Evolutionary conservation across 345 rosid genomes (phyloP).

Genomic region (Eucalyptus albens): DNA sequence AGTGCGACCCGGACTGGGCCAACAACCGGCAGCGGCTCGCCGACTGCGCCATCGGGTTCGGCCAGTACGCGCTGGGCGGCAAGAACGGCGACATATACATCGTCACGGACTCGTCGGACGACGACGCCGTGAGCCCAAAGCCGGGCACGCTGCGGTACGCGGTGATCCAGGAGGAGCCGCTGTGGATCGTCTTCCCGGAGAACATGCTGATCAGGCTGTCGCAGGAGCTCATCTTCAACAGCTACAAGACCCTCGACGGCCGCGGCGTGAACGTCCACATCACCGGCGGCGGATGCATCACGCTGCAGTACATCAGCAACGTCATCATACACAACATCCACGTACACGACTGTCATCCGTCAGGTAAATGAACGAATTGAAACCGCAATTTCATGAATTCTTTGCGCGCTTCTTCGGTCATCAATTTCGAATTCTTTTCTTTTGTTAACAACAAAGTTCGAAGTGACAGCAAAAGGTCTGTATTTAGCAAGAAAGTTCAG

Average conservation of each 20-base stretch:
- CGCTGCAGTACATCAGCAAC: constrained; percentile 80
- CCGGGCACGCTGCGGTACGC: constrained; percentile 94
- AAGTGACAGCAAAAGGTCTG: not conserved
- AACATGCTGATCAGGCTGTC: constrained; percentile 75
- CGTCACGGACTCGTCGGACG: constrained; percentile 83
- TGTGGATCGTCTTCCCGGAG: constrained; percentile 92
- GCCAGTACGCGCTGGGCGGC: constrained; percentile 89
- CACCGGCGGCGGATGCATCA: constrained; percentile 90
- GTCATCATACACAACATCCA: constrained; percentile 88
- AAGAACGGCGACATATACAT: constrained; percentile 77
- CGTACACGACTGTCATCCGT: constrained; percentile 70
- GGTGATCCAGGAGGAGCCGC: constrained; percentile 76
- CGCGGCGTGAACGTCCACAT: constrained; percentile 95
- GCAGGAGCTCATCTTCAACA: constrained; percentile 86
- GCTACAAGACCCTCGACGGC: constrained; percentile 91
- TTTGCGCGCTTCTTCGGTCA: not conserved
- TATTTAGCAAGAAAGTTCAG: not conserved
- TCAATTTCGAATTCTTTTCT: not conserved
- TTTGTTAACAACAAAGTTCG: not conserved
- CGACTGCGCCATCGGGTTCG: constrained; percentile 91
- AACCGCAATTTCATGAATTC: not conserved
- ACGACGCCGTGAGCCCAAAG: constrained; percentile 67
- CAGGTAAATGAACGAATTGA: constrained; percentile 25
- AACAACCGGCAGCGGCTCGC: constrained; percentile 82
- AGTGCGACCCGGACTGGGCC: constrained; percentile 95